These are phyloP conservation scores for Cercophora newfieldiana DNA, from an alignment of 495 filamentous ascomycete species.

Conservation along the genomic window DNA sequence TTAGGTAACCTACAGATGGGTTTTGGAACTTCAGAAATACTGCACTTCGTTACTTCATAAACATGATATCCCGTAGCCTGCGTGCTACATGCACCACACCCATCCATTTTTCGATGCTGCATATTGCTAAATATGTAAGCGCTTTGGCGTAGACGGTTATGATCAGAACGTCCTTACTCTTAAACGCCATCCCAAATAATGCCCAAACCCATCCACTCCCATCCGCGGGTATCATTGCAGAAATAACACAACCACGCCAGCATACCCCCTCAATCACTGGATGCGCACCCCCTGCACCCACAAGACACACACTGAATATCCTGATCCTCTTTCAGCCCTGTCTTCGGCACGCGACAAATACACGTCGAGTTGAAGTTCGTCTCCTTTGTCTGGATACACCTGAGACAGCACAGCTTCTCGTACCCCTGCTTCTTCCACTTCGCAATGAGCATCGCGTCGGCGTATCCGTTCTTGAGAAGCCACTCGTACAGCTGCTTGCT, in stretches of 20 bases:
- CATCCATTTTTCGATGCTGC: not conserved
- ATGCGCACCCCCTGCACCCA: slow-evolving; percentile 88
- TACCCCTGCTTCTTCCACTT: slow-evolving; percentile 99
- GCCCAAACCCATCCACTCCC: not conserved
- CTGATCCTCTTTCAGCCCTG: slow-evolving; percentile 86
- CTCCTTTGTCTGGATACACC: slow-evolving; percentile 98
- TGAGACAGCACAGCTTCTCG: slow-evolving; percentile 95
- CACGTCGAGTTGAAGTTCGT: slow-evolving; percentile 98
- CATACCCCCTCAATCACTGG: slow-evolving; percentile 62
- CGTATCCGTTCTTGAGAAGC: slow-evolving; percentile 95
- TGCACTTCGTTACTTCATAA: slow-evolving; percentile 9
- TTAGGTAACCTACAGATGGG: not conserved
- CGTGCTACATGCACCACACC: not conserved
- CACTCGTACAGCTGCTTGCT: slow-evolving; percentile 89
- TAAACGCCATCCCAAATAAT: slow-evolving; percentile 1
- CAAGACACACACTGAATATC: slow-evolving; percentile 94
- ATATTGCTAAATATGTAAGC: not conserved
- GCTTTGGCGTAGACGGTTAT: not conserved
- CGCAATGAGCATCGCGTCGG: slow-evolving; percentile 89
- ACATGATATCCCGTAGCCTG: not conserved
- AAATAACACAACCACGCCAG: not conserved
- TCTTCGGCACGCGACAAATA: slow-evolving; percentile 93
- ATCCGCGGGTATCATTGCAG: not conserved
- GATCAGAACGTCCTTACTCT: not conserved
- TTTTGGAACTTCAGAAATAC: not conserved